A percentile compares a stretch with the other conserved stretches of the same genome.
phyloP scores from a whole-genome alignment of 1,284 basidiomycete species.

The Irpex lacteus region DNA sequence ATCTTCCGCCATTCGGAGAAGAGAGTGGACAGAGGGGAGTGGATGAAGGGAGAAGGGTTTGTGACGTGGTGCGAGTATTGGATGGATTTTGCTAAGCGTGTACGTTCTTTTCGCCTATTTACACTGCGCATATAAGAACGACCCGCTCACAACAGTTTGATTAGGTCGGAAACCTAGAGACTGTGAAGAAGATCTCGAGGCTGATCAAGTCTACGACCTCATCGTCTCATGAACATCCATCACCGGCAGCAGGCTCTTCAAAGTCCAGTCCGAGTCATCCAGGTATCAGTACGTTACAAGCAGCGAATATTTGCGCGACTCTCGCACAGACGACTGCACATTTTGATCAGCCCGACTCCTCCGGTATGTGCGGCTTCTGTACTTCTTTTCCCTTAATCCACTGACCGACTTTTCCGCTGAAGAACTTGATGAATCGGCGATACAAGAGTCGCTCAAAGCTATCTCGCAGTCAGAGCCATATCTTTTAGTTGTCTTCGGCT shows the following conservation, averaged over 20 bases:
- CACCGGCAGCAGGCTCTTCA: not conserved
- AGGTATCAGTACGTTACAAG: not conserved
- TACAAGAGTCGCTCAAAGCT: not conserved
- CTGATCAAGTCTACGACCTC: not conserved
- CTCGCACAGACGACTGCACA: not conserved
- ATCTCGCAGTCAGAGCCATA: not conserved
- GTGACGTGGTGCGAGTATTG: constrained; percentile 60
- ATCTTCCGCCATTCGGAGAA: constrained; percentile 26
- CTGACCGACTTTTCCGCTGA: not conserved
- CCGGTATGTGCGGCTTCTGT: not conserved
- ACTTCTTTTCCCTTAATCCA: not conserved
- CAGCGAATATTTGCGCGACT: not conserved
- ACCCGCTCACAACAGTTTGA: not conserved
- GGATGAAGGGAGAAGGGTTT: constrained; percentile 50
- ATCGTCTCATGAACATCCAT: not conserved
- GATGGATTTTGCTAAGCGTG: constrained; percentile 31
- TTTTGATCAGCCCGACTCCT: not conserved
- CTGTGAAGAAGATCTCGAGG: constrained; percentile 8
- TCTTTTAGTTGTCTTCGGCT: not conserved
- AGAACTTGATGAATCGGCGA: not conserved
- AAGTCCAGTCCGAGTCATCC: not conserved
- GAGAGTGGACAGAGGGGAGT: constrained; percentile 33
- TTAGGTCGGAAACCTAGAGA: constrained; percentile 48
- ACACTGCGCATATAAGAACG: not conserved
- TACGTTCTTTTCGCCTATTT: constrained; percentile 11